Conservation (phyloP, 208 protist species). For the Balamuthia mandrillaris region DNA sequence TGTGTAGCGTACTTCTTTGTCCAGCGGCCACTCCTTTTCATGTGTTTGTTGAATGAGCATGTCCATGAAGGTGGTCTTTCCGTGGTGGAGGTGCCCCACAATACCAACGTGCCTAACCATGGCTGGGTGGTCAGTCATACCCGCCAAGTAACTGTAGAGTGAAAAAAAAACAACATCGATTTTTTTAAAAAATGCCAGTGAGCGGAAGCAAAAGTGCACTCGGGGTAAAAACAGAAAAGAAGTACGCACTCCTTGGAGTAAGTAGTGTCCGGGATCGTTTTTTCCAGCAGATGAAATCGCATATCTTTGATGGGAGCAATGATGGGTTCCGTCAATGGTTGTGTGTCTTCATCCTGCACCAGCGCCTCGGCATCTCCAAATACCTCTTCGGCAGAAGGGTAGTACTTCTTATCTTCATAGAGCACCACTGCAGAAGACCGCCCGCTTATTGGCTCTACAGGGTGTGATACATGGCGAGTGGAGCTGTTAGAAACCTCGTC, state of each 20-base stretch:
- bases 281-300: slow-evolving; percentile 69
- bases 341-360: slow-evolving; percentile 89
- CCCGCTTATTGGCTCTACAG: no score
- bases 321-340: slow-evolving; percentile 83
- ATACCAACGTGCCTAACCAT: slow-evolving; percentile 90
- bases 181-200: no score
- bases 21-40: slow-evolving; percentile 45
- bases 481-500: no score
- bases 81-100: slow-evolving; percentile 91
- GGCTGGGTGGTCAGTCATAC: slow-evolving; percentile 68
- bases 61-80: slow-evolving; percentile 94
- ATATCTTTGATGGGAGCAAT: slow-evolving; percentile 74
- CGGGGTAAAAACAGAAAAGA: no score
- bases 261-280: slow-evolving; percentile 63
- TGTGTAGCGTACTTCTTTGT: slow-evolving; percentile 63
- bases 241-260: slow-evolving; percentile 38
- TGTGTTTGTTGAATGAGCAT: slow-evolving; percentile 82
- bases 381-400: slow-evolving; percentile 76
- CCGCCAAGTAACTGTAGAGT: slow-evolving; percentile 61
- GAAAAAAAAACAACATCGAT: no score
- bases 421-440: slow-evolving; percentile 66
- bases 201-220: no score
- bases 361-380: slow-evolving; percentile 80
- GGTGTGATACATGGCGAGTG: no score
- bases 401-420: slow-evolving; percentile 89